These are phyloP conservation scores for Sugiyamaella japonica DNA, from an alignment of 1,139 yeast species.

Conservation along the genomic window DNA sequence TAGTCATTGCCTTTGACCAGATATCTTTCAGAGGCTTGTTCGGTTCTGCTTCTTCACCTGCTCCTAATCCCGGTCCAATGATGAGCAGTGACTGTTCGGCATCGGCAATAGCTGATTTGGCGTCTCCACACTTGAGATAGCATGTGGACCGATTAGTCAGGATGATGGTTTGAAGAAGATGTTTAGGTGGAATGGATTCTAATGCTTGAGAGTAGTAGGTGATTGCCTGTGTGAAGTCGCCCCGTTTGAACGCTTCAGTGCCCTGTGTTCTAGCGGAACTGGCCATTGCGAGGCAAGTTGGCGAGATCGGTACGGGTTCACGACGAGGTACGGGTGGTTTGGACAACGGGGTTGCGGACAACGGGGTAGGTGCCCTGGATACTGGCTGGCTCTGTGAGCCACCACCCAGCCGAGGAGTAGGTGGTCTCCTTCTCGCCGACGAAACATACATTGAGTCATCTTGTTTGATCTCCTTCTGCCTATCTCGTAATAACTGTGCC, in stretches of 20 bases:
- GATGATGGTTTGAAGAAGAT: slow-evolving; percentile 66
- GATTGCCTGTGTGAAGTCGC: slow-evolving; percentile 76
- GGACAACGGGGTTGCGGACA: slow-evolving; percentile 24
- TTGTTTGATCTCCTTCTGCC: slow-evolving; percentile 22
- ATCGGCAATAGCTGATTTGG: slow-evolving; percentile 58
- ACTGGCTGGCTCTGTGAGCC: slow-evolving; percentile 6
- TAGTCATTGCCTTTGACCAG: slow-evolving; percentile 67
- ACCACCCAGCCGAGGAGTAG: slow-evolving; percentile 15
- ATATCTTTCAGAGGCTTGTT: slow-evolving; percentile 65
- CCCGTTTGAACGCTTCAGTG: slow-evolving; percentile 62
- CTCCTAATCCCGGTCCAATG: slow-evolving; percentile 49
- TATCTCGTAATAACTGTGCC: slow-evolving; percentile 17
- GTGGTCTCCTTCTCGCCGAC: slow-evolving; percentile 31
- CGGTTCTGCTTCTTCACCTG: slow-evolving; percentile 45
- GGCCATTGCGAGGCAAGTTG: slow-evolving; percentile 50
- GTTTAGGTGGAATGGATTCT: slow-evolving; percentile 59
- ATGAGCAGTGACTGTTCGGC: slow-evolving; percentile 59
- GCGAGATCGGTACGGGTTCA: slow-evolving; percentile 34
- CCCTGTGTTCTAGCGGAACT: slow-evolving; percentile 62
- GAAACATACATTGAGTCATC: slow-evolving; percentile 33
- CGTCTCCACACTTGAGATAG: slow-evolving; percentile 69
- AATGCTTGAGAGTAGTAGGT: slow-evolving; percentile 63
- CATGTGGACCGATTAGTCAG: slow-evolving; percentile 77
- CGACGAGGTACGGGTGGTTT: slow-evolving; percentile 29
- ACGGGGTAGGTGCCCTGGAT: slow-evolving; percentile 27